Evolutionary conservation across 768 basidiomycete genomes (phyloP), one percentile per base, ranked within the genome.

Genomic region (Chalciporus pseudorubinellus): DNA sequence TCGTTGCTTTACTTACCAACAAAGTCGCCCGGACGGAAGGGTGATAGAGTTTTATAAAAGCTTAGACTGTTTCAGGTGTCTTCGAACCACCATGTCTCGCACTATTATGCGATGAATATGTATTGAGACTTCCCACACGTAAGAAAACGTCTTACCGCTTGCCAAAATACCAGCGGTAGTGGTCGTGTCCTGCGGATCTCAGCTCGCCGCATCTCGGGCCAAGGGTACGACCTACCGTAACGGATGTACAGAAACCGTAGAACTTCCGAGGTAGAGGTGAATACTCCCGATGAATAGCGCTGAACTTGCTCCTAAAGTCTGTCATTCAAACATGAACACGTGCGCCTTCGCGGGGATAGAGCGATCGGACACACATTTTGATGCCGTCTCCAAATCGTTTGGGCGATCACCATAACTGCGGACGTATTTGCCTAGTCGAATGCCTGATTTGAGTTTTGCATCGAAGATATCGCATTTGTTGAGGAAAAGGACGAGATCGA

Each of bases 391-490:
- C 33, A 84, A 70, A 58, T 88, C 84, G 46, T 90, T 90, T 19
- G 80, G 72, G 42, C 86, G 77, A 50, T 84, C 79, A 9, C 78
- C 80, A 61, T 85, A 90, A 42, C 84, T 87, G 42, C 85, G 78
- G 26, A 90, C 86, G 58, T 85, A 86, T 62, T 85, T 83, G 29
- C 75, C 69, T 26, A 90, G 70, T 52, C 76, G 75, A 50, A 87
- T 76, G 26, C 88, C 88, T 1, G 84, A 75, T 18, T 72, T 69
- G 11, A 90, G 78, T 60, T 90, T 90, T 40, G 74, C 59, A 53
- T 79, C 79, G 48, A 91, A 70, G 52, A 90, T 85, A 60, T 90
- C 88, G 52, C 84, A 84, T 65, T 92, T 92, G 71, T 91, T 92
- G 46, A 92, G 73, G 73, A 91, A 92, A 41, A 91, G 74, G 53